Evolutionary conservation across 2,329 filamentous ascomycete species (phyloP).

Genomic region (Trichoderma cornu-damae): DNA sequence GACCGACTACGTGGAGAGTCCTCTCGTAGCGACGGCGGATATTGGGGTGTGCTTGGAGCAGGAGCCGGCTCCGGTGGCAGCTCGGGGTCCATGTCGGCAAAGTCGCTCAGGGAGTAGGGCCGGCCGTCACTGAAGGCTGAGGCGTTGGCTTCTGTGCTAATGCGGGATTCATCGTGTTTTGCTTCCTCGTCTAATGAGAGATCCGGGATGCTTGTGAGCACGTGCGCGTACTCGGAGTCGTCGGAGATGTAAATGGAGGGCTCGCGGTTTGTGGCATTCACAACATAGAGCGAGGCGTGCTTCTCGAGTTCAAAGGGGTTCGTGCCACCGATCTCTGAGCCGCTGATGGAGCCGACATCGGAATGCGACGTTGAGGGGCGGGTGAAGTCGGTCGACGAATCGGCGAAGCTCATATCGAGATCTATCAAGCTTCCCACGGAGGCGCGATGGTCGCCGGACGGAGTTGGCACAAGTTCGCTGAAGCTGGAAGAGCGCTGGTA

Average conservation of each 20-base stretch:
- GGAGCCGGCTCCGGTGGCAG: slow-evolving; percentile 31
- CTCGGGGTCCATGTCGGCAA: slow-evolving; percentile 39
- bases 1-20: slow-evolving; percentile 22
- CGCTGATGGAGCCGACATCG: slow-evolving; percentile 50
- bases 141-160: slow-evolving; percentile 16
- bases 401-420: slow-evolving; percentile 50
- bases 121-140: slow-evolving; percentile 21
- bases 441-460: slow-evolving; percentile 36
- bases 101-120: slow-evolving; percentile 39
- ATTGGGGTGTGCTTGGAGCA: slow-evolving; percentile 22
- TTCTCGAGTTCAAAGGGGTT: slow-evolving; percentile 60
- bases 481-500: slow-evolving; percentile 38
- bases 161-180: slow-evolving; percentile 17
- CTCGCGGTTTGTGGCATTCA: slow-evolving; percentile 41
- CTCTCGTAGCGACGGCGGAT: slow-evolving; percentile 21
- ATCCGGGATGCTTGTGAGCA: slow-evolving; percentile 30
- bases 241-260: slow-evolving; percentile 59
- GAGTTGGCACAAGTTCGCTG: slow-evolving; percentile 38
- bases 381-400: slow-evolving; percentile 45
- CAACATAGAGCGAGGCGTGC: slow-evolving; percentile 52
- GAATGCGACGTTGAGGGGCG: slow-evolving; percentile 58
- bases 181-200: slow-evolving; percentile 23
- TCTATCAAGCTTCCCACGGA: slow-evolving; percentile 48
- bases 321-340: slow-evolving; percentile 50
- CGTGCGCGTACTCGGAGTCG: slow-evolving; percentile 46